phyloP scores from a whole-genome alignment of 139 green algal species.

The Chlorella sp. region DNA sequence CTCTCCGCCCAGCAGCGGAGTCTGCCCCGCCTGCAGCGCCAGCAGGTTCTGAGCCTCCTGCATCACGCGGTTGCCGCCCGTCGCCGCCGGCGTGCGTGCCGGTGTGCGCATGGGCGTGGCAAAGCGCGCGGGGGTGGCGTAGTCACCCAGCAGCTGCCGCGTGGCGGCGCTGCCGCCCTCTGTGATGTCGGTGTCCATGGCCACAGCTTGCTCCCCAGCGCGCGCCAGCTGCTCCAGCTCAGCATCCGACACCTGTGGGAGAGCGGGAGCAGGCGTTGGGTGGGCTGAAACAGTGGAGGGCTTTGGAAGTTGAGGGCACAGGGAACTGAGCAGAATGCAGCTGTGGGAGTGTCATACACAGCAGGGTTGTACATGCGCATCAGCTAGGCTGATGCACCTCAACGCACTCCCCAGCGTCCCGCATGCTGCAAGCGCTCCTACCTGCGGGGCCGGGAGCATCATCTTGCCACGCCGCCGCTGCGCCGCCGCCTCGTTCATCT shows the following conservation, averaged over 20 bases:
- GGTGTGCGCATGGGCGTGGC: conserved; percentile 87
- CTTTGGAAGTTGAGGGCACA: too few species aligned
- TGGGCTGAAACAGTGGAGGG: too few species aligned
- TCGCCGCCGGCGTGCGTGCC: conserved; percentile 68
- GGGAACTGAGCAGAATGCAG: too few species aligned
- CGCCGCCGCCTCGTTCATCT: conserved; percentile 75
- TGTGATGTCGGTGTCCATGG: conserved; percentile 48
- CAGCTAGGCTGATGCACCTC: too few species aligned
- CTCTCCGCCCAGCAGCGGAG: conserved; percentile 91
- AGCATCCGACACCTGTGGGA: conserved; percentile 63
- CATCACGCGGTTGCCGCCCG: conserved; percentile 78
- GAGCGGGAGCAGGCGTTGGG: too few species aligned
- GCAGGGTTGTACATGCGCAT: too few species aligned
- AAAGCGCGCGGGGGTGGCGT: conserved; percentile 65
- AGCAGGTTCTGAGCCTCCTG: conserved; percentile 89
- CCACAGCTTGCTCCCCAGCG: conserved; percentile 61
- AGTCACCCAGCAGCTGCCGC: conserved; percentile 81
- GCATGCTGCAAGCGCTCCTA: conserved; percentile 44
- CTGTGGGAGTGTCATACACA: too few species aligned
- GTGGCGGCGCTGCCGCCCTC: conserved; percentile 80
- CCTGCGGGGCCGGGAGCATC: conserved; percentile 90
- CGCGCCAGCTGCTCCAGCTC: conserved; percentile 94
- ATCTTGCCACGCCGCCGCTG: conserved; percentile 81
- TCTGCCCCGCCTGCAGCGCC: conserved; percentile 78
- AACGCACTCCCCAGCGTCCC: too few species aligned